Evolutionary conservation across 495 filamentous ascomycete genomes (phyloP).

Genomic region (Penicillium lagena): DNA sequence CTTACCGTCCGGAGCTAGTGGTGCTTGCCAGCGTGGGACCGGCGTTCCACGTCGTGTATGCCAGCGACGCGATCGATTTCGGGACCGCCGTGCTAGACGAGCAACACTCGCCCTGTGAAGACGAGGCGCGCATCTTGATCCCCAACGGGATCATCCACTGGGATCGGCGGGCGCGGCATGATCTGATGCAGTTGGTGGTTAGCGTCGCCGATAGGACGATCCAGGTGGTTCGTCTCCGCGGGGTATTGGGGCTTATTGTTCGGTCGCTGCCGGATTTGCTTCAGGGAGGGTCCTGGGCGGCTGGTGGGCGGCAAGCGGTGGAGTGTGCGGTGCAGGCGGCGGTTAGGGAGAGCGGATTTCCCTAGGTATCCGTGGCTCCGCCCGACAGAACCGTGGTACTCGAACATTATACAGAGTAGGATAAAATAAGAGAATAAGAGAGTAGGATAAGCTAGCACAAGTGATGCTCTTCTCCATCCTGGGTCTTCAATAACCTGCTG

Average conservation of each 20-base stretch:
- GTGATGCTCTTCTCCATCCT: too few relatives aligned
- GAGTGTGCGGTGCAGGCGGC: neutral
- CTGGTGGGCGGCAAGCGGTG: neutral
- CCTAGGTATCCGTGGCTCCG: too few relatives aligned
- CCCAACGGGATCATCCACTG: conserved; percentile 2
- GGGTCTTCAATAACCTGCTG: too few relatives aligned
- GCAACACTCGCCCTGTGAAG: neutral
- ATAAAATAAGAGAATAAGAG: too few relatives aligned
- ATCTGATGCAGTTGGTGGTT: conserved; percentile 1
- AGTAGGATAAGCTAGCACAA: too few relatives aligned
- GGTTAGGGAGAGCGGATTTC: neutral
- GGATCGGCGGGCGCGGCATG: conserved; percentile 1
- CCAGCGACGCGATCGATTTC: conserved; percentile 1
- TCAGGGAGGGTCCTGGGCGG: neutral
- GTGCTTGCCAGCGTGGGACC: neutral
- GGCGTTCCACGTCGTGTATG: neutral
- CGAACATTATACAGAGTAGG: too few relatives aligned
- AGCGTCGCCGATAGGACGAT: neutral
- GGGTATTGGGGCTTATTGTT: neutral
- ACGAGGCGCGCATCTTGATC: neutral
- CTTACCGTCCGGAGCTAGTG: neutral
- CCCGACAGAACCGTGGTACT: too few relatives aligned
- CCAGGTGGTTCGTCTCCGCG: neutral
- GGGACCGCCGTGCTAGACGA: conserved; percentile 1
- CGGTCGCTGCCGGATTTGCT: neutral